phyloP scores from a whole-genome alignment of 2,329 filamentous ascomycete genomes.

The Thelonectria blattea region DNA sequence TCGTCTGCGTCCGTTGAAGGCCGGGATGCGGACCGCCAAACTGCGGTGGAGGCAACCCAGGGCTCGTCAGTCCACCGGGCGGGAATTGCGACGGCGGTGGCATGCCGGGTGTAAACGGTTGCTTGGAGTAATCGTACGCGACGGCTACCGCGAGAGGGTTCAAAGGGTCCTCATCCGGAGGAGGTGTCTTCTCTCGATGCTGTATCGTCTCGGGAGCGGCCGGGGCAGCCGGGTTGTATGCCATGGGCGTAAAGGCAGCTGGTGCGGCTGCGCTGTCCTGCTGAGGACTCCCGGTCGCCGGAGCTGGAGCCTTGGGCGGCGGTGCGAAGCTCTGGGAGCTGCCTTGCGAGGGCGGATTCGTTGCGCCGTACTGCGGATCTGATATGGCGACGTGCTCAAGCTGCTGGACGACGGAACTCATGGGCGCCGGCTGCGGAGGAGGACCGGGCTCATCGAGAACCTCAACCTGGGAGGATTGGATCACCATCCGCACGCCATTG shows the following conservation, averaged over 20 bases:
- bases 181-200: slow-evolving; percentile 81
- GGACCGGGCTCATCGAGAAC: slow-evolving; percentile 68
- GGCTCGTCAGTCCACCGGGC: slow-evolving; percentile 49
- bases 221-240: slow-evolving; percentile 81
- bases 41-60: slow-evolving; percentile 51
- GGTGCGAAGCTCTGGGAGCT: slow-evolving; percentile 29
- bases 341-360: slow-evolving; percentile 28
- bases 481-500: slow-evolving; percentile 68
- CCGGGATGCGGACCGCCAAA: slow-evolving; percentile 52
- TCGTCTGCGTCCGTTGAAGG: slow-evolving; percentile 55
- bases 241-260: slow-evolving; percentile 66
- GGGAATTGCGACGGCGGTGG: slow-evolving; percentile 54
- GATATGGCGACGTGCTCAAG: slow-evolving; percentile 75
- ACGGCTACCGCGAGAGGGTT: slow-evolving; percentile 66
- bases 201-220: slow-evolving; percentile 74
- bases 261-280: slow-evolving; percentile 32
- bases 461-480: slow-evolving; percentile 66
- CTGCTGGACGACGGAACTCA: slow-evolving; percentile 75
- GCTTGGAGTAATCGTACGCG: slow-evolving; percentile 59
- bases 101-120: slow-evolving; percentile 60
- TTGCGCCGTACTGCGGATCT: slow-evolving; percentile 54
- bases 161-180: slow-evolving; percentile 68
- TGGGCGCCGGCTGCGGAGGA: slow-evolving; percentile 53
- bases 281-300: slow-evolving; percentile 21
- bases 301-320: slow-evolving; percentile 32